A percentile compares a stretch with the other conserved stretches of the same genome.
phyloP scores from a whole-genome alignment of 257 asterid genomes.

The Solanum tarapatanum region DNA sequence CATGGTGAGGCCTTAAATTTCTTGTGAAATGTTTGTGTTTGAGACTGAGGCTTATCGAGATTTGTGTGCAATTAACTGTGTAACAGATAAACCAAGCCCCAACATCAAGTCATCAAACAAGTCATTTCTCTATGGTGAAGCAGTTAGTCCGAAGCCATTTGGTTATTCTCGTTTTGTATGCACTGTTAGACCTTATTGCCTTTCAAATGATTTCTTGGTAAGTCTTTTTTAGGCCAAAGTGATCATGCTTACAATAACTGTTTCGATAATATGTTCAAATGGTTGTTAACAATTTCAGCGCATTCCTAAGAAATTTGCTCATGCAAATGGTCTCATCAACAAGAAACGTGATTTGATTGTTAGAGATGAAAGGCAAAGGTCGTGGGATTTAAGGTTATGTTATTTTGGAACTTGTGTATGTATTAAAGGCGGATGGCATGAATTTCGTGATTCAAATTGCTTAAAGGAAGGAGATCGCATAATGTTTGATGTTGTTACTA shows the following conservation, averaged over 20 bases:
- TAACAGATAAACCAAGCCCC: background rate
- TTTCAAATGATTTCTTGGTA: background rate
- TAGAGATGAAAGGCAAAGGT: background rate
- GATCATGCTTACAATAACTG: background rate
- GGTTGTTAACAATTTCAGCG: background rate
- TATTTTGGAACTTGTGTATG: background rate
- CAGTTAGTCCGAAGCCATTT: background rate
- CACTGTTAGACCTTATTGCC: background rate
- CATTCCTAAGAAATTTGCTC: background rate
- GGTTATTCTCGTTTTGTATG: background rate
- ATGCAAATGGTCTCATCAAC: background rate
- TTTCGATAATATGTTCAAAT: background rate
- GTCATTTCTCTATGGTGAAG: background rate
- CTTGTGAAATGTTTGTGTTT: background rate
- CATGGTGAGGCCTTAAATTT: background rate
- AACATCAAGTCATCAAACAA: background rate
- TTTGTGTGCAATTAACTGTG: background rate
- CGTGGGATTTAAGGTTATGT: background rate
- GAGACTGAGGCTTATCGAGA: background rate
- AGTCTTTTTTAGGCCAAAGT: background rate
- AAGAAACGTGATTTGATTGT: background rate
- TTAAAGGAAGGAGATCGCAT: background rate
- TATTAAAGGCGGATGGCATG: background rate
- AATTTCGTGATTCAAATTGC: background rate
- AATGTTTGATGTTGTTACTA: background rate